Evolutionary conservation across 2,329 filamentous ascomycete species (phyloP).

Genomic region (Leptographium lundbergii): DNA sequence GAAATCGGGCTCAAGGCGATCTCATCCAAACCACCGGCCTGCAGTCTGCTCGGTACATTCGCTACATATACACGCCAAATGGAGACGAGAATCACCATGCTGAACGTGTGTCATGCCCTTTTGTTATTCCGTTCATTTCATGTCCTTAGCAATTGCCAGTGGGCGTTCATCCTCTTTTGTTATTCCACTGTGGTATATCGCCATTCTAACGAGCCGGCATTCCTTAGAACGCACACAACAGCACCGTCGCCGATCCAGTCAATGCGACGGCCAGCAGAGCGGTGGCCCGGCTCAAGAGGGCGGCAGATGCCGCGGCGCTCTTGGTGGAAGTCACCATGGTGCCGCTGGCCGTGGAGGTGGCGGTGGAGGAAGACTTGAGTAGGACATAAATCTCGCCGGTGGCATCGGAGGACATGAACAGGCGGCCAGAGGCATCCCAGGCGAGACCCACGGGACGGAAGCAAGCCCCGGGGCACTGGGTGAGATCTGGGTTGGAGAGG

Average conservation of each 20-base stretch:
- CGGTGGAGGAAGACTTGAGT: conserved; percentile 10
- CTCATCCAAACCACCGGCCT: too few relatives aligned
- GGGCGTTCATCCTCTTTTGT: background rate
- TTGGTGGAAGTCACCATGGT: conserved; percentile 11
- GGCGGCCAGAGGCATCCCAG: conserved; percentile 34
- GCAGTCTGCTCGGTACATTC: too few relatives aligned
- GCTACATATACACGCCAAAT: too few relatives aligned
- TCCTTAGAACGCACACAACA: background rate
- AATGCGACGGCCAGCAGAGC: background rate
- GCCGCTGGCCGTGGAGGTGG: conserved; percentile 7
- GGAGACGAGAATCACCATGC: too few relatives aligned
- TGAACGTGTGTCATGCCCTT: background rate
- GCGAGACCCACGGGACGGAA: conserved; percentile 51
- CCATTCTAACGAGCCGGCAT: background rate
- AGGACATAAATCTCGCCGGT: conserved; percentile 55
- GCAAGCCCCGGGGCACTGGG: conserved; percentile 41
- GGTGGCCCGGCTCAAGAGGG: background rate
- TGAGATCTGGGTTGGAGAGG: conserved; percentile 40
- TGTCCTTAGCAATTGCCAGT: background rate
- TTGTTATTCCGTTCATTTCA: background rate
- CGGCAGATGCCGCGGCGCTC: background rate
- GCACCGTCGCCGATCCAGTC: background rate
- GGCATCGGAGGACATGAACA: conserved; percentile 50
- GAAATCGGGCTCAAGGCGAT: too few relatives aligned
- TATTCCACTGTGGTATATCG: background rate